Evolutionary conservation across 345 rosid species (phyloP), one percentile per base, ranked within the genome.

Genomic region (Linum usitatissimum): DNA sequence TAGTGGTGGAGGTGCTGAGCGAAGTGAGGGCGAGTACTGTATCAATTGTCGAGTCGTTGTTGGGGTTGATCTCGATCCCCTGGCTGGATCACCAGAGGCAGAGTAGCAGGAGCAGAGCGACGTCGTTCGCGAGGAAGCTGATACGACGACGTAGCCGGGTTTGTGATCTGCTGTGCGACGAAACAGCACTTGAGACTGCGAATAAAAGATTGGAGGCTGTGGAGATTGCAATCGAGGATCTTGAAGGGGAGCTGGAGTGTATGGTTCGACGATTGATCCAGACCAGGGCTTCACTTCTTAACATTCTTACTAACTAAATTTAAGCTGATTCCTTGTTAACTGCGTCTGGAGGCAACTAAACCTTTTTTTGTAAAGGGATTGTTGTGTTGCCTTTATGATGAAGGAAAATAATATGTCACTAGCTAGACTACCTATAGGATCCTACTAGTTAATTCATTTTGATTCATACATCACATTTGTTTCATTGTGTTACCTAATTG

Each of bases 261-360:
- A 86, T 87, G 65, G 81, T 69, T 31, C 69, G 95, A 70, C 76
- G 91, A 18, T 68, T 87, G 76, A 90, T 90, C 62, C 91, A 84
- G 59, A 86, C 97, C 38, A 79, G 97, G 76, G 93, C 79, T 73
- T 79, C 82, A 21, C 96, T 87, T 71, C 86, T 84, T 3, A 91
- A 87, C 71, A 81, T 87, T 72, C 89, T 81, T 30, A 81, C 81
- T 38, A 75, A 61, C 64, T 85, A 80, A 58, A 6, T 10, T 42
- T 9, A 45, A 34, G 38, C 8, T 34, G 1, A 34, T 1, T 23
- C 28, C 28, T 23, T 23, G 28, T 23, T 23, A 34, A 34, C 8
- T 34, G 38, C 6, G 8, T 34, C 38, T 34, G 38, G 28, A 23
- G 28, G 28, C 28, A 34, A 34, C 8, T 34, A 4, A 34, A 34